Evolutionary conservation across 2,329 filamentous ascomycete species (phyloP).

Genomic region (Geosmithia putterillii): DNA sequence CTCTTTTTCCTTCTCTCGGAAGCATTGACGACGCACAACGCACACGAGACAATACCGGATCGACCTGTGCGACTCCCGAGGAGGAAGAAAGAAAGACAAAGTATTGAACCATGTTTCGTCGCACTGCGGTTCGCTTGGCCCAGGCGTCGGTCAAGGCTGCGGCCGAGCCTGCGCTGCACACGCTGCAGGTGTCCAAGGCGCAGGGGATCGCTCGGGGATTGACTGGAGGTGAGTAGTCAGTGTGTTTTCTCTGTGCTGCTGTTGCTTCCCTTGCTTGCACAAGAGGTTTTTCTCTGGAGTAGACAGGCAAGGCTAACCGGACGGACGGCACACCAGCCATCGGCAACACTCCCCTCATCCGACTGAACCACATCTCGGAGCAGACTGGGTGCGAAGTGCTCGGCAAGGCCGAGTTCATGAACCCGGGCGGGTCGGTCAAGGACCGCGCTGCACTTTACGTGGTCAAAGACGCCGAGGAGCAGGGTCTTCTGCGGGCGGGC

Average conservation of each 20-base stretch:
- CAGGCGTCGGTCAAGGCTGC: constrained; percentile 34
- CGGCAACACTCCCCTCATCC: constrained; percentile 91
- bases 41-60: no score
- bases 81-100: no score
- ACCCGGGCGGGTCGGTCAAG: constrained; percentile 92
- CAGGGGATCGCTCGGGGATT: constrained; percentile 71
- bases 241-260: neutral
- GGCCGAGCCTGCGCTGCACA: constrained; percentile 40
- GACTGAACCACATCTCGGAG: constrained; percentile 75
- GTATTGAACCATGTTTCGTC: constrained; percentile 62
- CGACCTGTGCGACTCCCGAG: no score
- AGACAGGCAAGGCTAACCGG: neutral
- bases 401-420: constrained; percentile 97
- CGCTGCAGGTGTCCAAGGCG: constrained; percentile 62
- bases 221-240: constrained; percentile 61
- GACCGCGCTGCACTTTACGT: constrained; percentile 92
- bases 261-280: neutral
- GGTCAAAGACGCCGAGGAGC: constrained; percentile 85
- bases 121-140: constrained; percentile 54
- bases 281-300: neutral
- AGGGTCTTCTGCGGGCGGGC: constrained; percentile 67
- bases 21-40: neutral
- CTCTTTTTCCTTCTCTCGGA: neutral
- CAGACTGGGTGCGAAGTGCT: constrained; percentile 89
- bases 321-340: constrained; percentile 53